phyloP scores from a whole-genome alignment of 352 stramenopile genomes.

The Pythium sp. region DNA sequence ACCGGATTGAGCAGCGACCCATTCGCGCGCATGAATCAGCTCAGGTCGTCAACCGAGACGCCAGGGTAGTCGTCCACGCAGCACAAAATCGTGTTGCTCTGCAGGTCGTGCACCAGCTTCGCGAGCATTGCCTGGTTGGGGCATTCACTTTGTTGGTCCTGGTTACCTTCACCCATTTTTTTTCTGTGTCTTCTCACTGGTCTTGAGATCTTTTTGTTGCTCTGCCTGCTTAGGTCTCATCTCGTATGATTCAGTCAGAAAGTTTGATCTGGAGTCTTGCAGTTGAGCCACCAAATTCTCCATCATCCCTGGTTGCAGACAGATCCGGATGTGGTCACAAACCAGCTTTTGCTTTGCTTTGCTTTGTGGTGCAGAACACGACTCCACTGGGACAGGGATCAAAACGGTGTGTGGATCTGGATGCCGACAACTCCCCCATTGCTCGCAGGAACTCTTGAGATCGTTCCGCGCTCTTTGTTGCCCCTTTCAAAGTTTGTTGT shows the following conservation, averaged over 20 bases:
- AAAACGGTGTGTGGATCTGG: background rate
- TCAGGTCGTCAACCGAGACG: slow-evolving; percentile 12
- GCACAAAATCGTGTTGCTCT: slow-evolving; percentile 26
- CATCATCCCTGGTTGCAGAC: background rate
- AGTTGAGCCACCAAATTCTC: background rate
- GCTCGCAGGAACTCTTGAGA: background rate
- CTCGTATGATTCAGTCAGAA: no score
- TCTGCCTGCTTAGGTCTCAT: no score
- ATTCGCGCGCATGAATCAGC: slow-evolving; percentile 18
- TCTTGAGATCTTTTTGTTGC: no score
- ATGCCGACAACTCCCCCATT: background rate
- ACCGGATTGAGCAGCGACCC: slow-evolving; percentile 18
- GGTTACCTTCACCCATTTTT: no score
- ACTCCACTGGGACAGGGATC: background rate
- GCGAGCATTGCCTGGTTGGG: no score
- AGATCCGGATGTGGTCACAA: background rate
- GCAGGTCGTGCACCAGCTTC: slow-evolving; percentile 14
- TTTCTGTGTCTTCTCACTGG: no score
- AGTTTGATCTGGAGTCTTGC: no score
- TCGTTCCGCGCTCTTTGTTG: no score
- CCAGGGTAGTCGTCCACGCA: slow-evolving; percentile 26
- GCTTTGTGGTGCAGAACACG: background rate
- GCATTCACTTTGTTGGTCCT: no score
- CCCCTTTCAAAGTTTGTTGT: background rate
- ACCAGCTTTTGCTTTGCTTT: background rate